Evolutionary conservation across 345 rosid species (phyloP), one percentile per base, ranked within the genome.

Genomic region (Bruguiera sexangula): DNA sequence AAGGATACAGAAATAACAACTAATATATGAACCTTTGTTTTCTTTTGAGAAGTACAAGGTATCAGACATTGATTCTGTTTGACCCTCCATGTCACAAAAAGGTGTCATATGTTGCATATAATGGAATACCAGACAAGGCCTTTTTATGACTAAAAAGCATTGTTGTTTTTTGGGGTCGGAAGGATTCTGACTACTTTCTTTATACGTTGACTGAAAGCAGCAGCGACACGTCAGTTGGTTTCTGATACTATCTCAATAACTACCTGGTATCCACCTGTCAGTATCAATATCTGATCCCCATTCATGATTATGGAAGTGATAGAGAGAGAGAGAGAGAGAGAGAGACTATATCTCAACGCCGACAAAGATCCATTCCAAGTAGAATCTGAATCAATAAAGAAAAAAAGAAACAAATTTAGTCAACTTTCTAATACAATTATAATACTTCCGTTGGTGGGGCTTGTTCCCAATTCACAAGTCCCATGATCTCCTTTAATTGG

Each of bases 71-170:
- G 83, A 80, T 71, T 65, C 74, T 50, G 70, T 48, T 69, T 56
- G 67, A 56, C 51, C 61, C 53, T 20, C 53, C 2, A 16, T 70
- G 65, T 48, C 63, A 21, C 19, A n/a, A 61, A 52, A 15, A 22
- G 9, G 9, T 24, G 16, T 27, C 60, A 7, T 4, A 8, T 5
- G 19, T 21, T 68, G 36, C 36, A 21, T 18, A 61, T 29, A 59
- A 43, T 55, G 59, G 68, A 69, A 74, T 74, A 75, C 26, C 66
- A 31, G 84, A 81, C 80, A 81, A 81, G n/a, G 34, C 66, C 51
- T 69, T 59, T 73, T 69, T 19, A 65, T 60, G 74, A 60, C 74
- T 68, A 21, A 31, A 74, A 74, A 74, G 60, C 24, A 30, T 67
- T 26, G 55, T 43, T 50, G 21, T 30, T 24, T 61, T 22, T 13